phyloP scores from a whole-genome alignment of 345 rosid genomes.

The Aegle marmelos region DNA sequence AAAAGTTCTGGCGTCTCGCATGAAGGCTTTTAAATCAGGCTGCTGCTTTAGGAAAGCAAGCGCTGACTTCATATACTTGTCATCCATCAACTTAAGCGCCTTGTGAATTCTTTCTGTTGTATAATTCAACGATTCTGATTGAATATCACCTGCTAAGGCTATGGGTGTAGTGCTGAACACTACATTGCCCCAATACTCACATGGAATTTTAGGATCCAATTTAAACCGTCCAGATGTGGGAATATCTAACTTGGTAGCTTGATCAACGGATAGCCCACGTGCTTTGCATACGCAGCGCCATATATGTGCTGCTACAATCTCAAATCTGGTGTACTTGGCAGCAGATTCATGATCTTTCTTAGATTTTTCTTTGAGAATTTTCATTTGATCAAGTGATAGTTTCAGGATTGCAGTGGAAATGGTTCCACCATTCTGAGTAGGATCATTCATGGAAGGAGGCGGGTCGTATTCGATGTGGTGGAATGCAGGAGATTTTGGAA shows the following conservation, averaged over 20 bases:
- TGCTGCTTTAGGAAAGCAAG: slow-evolving; percentile 30
- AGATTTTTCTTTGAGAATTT: slow-evolving; percentile 26
- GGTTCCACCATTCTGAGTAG: not conserved
- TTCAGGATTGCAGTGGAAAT: slow-evolving; percentile 16
- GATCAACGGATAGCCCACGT: slow-evolving; percentile 23
- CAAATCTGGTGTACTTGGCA: slow-evolving; percentile 9
- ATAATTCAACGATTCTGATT: not conserved
- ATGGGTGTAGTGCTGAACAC: not conserved
- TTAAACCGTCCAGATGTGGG: slow-evolving; percentile 37
- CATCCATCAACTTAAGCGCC: slow-evolving; percentile 26
- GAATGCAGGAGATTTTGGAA: slow-evolving; percentile 9
- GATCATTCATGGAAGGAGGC: slow-evolving; percentile 11
- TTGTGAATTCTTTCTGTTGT: not conserved
- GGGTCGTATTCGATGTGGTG: not conserved
- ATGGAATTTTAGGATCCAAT: slow-evolving; percentile 27
- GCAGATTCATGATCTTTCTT: not conserved
- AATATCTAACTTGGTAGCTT: slow-evolving; percentile 26
- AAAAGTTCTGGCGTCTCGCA: slow-evolving; percentile 38
- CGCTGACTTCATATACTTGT: slow-evolving; percentile 45
- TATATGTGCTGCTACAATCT: slow-evolving; percentile 6
- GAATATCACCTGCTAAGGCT: not conserved
- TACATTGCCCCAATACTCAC: not conserved
- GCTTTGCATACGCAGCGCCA: not conserved
- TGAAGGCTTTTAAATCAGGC: slow-evolving; percentile 21
- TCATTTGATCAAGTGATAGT: slow-evolving; percentile 29